These are phyloP conservation scores for Aspergillus asperescens DNA, from an alignment of 495 filamentous ascomycete genomes.

Conservation along the genomic window DNA sequence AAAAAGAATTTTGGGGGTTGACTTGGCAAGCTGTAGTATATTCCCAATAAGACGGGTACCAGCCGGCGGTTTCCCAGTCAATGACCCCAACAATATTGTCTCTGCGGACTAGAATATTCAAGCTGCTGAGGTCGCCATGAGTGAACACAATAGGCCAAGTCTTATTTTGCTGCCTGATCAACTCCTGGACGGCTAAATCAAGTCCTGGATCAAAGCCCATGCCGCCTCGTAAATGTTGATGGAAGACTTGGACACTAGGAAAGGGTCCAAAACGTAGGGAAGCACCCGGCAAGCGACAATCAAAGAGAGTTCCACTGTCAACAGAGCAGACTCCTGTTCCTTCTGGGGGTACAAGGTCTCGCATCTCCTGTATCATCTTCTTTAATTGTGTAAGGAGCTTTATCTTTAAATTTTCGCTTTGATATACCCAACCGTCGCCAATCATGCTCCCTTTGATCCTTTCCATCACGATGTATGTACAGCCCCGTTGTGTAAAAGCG, in stretches of 20 bases:
- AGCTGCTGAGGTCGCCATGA: slow-evolving; percentile 40
- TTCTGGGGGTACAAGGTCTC: slow-evolving; percentile 31
- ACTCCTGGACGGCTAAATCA: slow-evolving; percentile 29
- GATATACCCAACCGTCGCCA: slow-evolving; percentile 24
- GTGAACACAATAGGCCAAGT: slow-evolving; percentile 35
- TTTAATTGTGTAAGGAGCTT: slow-evolving; percentile 43
- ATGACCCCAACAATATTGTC: slow-evolving; percentile 44
- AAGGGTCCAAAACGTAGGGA: slow-evolving; percentile 40
- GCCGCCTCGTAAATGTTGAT: slow-evolving; percentile 36
- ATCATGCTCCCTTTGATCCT: slow-evolving; percentile 43
- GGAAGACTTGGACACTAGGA: slow-evolving; percentile 37
- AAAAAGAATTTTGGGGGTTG: slow-evolving; percentile 44
- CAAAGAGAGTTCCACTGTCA: slow-evolving; percentile 38
- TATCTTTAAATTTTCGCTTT: slow-evolving; percentile 35
- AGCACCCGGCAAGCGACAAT: slow-evolving; percentile 30
- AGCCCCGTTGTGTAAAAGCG: slow-evolving; percentile 37
- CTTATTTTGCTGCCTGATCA: slow-evolving; percentile 33
- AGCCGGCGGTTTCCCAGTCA: slow-evolving; percentile 32
- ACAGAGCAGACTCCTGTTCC: slow-evolving; percentile 33
- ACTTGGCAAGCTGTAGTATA: slow-evolving; percentile 47
- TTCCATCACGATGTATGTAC: slow-evolving; percentile 50
- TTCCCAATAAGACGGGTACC: slow-evolving; percentile 50
- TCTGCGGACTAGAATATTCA: slow-evolving; percentile 37
- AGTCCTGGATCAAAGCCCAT: slow-evolving; percentile 31
- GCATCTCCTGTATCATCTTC: slow-evolving; percentile 37